Evolutionary conservation across 768 basidiomycete genomes (phyloP), one percentile per base, ranked within the genome.

Genomic region (Chlorophyllum brunneum): DNA sequence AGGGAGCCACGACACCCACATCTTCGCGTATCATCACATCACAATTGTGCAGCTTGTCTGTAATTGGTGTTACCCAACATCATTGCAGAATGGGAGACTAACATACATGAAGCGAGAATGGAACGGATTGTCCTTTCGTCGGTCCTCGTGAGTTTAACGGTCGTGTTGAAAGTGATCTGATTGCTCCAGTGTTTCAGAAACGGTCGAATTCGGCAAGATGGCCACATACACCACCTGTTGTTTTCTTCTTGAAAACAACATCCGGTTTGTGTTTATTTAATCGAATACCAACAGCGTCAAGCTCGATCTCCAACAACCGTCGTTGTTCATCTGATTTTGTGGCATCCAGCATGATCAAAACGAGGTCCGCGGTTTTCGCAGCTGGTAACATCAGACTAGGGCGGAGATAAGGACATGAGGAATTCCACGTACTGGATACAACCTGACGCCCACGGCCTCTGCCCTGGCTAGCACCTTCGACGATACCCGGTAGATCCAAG

Each of bases 21-120:
- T 99, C 95, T 76, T 99, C 95, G 63, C 97, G 80, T 60, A 99
- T 92, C 93, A 98, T 95, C 7, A 98, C 87, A 68, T 99, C 95
- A 63, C 93, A 95, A 62, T 95, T 91, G 63, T 92, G 92, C 24
- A 93, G 69, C 67, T 92, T 94, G 66, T 92, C 89, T 92, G 56
- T 4, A 38, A 8, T 38, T n/a, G 44, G 16, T 18, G 11, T 26
- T 27, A 42, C 29, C 26, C 42, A 52, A 26, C 43, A 26, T 20
- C 23, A 41, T 36, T 15, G 22, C n/a, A 20, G 29, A 6, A 34
- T 48, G 54, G 4, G 15, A n/a, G 7, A 10, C 34, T 5, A 45
- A 37, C 81, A 56, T 68, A 86, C 93, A 95, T 33, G 90, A 81
- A 53, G 93, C 90, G 36, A 99, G 70, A 56, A 99, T 95, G 2